Evolutionary conservation across 306 rosid genomes (phyloP).

Genomic region (Nissolia schottii): DNA sequence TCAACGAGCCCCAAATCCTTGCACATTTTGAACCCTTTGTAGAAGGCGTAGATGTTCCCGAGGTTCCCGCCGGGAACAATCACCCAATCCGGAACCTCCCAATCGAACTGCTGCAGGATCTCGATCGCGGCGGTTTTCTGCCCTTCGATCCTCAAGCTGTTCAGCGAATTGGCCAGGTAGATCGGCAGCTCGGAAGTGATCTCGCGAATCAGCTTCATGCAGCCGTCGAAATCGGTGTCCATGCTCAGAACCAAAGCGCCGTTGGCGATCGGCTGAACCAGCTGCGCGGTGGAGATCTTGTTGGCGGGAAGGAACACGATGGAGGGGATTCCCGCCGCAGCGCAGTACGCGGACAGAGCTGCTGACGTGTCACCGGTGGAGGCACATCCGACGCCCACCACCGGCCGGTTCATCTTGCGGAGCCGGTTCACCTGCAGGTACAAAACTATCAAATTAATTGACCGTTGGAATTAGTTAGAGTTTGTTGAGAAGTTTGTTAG

Average conservation of each 20-base stretch:
- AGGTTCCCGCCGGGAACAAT: slow-evolving; percentile 77
- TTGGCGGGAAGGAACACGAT: slow-evolving; percentile 83
- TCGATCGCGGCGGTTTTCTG: slow-evolving; percentile 85
- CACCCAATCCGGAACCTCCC: slow-evolving; percentile 93
- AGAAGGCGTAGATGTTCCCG: slow-evolving; percentile 76
- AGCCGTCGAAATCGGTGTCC: slow-evolving; percentile 76
- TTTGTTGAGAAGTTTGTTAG: neutral
- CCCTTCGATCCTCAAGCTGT: slow-evolving; percentile 72
- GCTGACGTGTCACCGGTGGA: slow-evolving; percentile 86
- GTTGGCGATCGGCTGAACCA: slow-evolving; percentile 79
- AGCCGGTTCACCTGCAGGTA: slow-evolving; percentile 66
- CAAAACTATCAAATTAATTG: neutral
- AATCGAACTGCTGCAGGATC: slow-evolving; percentile 77
- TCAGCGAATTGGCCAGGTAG: slow-evolving; percentile 72
- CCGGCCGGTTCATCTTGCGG: slow-evolving; percentile 49
- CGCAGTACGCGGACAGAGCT: slow-evolving; percentile 76
- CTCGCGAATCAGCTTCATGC: slow-evolving; percentile 79
- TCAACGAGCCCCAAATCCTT: slow-evolving; percentile 67
- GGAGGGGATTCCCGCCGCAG: slow-evolving; percentile 74
- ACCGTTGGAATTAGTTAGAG: neutral
- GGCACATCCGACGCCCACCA: slow-evolving; percentile 79
- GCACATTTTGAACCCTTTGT: slow-evolving; percentile 89
- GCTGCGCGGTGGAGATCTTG: slow-evolving; percentile 70
- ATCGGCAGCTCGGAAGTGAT: slow-evolving; percentile 72
- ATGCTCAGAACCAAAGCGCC: slow-evolving; percentile 74